Evolutionary conservation across 2,329 filamentous ascomycete species (phyloP), one percentile per base, ranked within the genome.

Genomic region (Penicillium sclerotigenum): DNA sequence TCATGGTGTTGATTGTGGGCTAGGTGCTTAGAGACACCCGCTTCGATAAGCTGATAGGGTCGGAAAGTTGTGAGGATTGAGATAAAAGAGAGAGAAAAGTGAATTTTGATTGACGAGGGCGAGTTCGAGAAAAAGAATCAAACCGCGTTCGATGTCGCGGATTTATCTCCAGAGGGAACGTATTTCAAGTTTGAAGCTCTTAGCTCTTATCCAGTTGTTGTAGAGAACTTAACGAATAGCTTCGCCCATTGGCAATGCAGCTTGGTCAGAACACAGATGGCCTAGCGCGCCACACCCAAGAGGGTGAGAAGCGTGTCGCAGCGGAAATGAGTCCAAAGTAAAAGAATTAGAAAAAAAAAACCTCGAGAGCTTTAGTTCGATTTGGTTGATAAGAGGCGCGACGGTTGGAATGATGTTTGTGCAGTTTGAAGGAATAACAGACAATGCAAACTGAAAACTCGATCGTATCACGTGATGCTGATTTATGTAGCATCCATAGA

Each of bases 381-480:
- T 8, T 52, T 38, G 61, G 50, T 54, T 59, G 63, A 65, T 67
- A 65, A 69, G 65, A 63, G 56, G 59, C 52, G 57, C 59, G 64
- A 62, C 60, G 48, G 54, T 55, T 53, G 63, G 68, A 63, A 66
- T 60, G 66, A 59, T 72, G 70, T 73, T 74, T 73, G 70, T 59
- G 65, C 60, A 63, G 72, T 74, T 74, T 74, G 72, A 73, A 73
- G 65, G 49, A 64, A 58, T 58, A 64, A 60, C 71, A 74, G 72
- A 74, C 72, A 74, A 56, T 74, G 72, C 72, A 74, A 74, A 74
- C 52, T 42, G 45, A 41, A 48, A 48, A 26, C 70, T 65, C 65
- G 68, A 1, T 3, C 0, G 0, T 4, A 7, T 63, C 62, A 64
- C 54, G 60, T 65, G 61, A 38, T 8, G 1, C 0, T 2, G 9